Evolutionary conservation across 371 early-diverging fungal genomes (phyloP), one percentile per base, ranked within the genome.

Genomic region (Mucor indicus): DNA sequence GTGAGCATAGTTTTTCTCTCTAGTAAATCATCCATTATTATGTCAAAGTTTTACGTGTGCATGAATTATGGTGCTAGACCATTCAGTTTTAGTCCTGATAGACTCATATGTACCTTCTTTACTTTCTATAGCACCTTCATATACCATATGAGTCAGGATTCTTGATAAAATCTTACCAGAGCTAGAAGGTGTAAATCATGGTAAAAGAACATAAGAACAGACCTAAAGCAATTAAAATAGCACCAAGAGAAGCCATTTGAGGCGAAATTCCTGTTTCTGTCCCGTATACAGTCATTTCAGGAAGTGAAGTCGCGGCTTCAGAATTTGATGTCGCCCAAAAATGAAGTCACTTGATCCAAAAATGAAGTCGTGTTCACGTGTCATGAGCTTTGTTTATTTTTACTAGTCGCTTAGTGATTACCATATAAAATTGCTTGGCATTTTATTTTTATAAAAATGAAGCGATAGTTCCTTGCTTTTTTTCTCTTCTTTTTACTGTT

Each of bases 151-250:
- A n/a, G n/a, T n/a, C n/a, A n/a, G n/a, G n/a, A n/a, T n/a, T n/a
- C n/a, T n/a, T n/a, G n/a, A n/a, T n/a, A n/a, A n/a, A n/a, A n/a
- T n/a, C n/a, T n/a, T n/a, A n/a, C n/a, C n/a, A n/a, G n/a, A n/a
- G n/a, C n/a, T n/a, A n/a, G n/a, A n/a, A n/a, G n/a, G n/a, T n/a
- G n/a, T n/a, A n/a, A n/a, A n/a, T n/a, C n/a, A n/a, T n/a, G n/a
- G n/a, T n/a, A 25, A 62, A 46, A 3, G 43, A 29, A 32, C 57
- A 38, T 22, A 71, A 55, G 40, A 59, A 71, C 2, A 67, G 24
- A 13, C 65, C 67, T 2, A 57, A 31, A 4, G 53, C 56, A 27
- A 71, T 58, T 29, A 71, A 42, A 2, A 63, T 38, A 17, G 60
- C 62, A 13, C 62, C 72, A 2, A 57, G 35, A 7, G 60, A 41